Evolutionary conservation across 768 basidiomycete genomes (phyloP), one percentile per base, ranked within the genome.

Genomic region (Tulasnella sp.): DNA sequence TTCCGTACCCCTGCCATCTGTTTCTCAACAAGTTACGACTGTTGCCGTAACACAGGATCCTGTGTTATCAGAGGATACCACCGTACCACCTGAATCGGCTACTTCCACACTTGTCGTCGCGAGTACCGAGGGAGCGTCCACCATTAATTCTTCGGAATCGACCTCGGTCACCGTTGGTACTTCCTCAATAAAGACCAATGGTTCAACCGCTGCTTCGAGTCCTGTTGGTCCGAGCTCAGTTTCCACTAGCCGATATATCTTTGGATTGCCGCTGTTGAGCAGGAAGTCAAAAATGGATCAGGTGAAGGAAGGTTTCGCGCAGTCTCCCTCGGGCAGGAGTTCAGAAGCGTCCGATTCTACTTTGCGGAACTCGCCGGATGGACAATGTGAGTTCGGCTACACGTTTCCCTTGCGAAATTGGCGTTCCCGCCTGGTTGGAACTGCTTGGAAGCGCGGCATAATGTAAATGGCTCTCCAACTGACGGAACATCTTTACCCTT

Each of bases 251-350:
- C 74, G 74, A n/a, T 75, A 75, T 42, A 48, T 48, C 74, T 48
- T 75, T 34, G 74, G 74, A 28, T 75, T 75, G 22, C 74, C 74
- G 74, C 40, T 75, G 41, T 75, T 75, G 40, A 48, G 74, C 24
- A 75, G 74, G 44, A 75, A 48, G 74, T 42, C 74, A 75, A 75
- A 48, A 42, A 48, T 48, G 74, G 74, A 75, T 75, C 40, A 75
- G 74, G 74, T 48, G 74, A 75, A 75, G 28, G 74, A 75, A 75
- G 46, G 74, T 69, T 69, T 69, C 12, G 64, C 64, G 1, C 64
- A 69, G 16, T 34, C 64, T 69, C 34, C 64, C 64, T 69, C 64
- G 31, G 64, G 64, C 24, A 69, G 37, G 64, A 69, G 31, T 20
- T 69, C 64, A 69, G 64, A 69, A 69, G 64, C 64, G 28, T 69